Base-by-base conservation (phyloP, 805 yeast genomes). In the Candida fluviatilis region DNA sequence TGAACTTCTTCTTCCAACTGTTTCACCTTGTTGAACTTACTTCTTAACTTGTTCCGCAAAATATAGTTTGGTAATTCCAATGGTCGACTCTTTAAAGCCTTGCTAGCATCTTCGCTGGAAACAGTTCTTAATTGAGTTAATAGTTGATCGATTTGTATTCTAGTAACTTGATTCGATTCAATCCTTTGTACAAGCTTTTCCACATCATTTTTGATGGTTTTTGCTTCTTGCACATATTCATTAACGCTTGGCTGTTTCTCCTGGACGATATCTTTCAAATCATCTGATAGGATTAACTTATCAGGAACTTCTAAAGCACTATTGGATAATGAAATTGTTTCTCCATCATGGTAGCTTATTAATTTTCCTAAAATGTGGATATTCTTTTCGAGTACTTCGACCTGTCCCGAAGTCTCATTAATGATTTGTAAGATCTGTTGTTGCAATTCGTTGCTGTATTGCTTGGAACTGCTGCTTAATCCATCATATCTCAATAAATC, bases 11-110 rank as follows among this genome's bases (percentile, higher is more conserved):
- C 54, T 27, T 55, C 57, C 8, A 56, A 47, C 10, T 37, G 27
- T 37, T 51, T 47, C 24, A 64, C 52, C 1, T 41, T 41, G 2
- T 45, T 41, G 13, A 61, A 42, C 40, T 64, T 65, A 26, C 43
- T 42, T 14, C 70, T 48, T 16, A 68, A 40, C 0, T 39, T 45
- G 5, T 23, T 47, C 45, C 55, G 57, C 33, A 64, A 39, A 8
- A 44, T 36, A 18, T 55, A 59, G 19, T 54, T 58, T 6, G 51
- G 52, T 13, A 57, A 50, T 36, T 65, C 71, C 19, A 68, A 50
- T 18, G 64, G 64, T 16, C 60, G 45, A 23, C 48, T 50, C 34
- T 41, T 49, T 10, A 44, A 30, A n/a, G 30, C n/a, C 5, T 26
- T 23, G 2, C 40, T 36, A 5, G 46, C 19, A 5, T 37, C 26